Evolutionary conservation across 768 basidiomycete species (phyloP).

Genomic region (Podaxis mareebaensis): DNA sequence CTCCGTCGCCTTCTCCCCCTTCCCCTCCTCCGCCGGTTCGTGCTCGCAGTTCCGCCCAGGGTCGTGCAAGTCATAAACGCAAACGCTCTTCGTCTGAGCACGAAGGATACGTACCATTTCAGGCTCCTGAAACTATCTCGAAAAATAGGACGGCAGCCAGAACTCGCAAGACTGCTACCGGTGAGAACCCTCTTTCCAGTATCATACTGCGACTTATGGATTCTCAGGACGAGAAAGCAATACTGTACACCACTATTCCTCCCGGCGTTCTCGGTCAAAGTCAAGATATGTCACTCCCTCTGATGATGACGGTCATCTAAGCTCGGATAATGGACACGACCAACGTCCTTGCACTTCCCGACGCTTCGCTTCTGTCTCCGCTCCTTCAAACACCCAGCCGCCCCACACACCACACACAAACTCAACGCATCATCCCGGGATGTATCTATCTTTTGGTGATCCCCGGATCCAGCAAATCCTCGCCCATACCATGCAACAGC

Average conservation of each 20-base stretch:
- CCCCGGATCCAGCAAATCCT: slow-evolving; percentile 43
- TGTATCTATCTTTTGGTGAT: slow-evolving; percentile 36
- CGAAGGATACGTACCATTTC: background rate
- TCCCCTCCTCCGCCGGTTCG: background rate
- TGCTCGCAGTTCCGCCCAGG: background rate
- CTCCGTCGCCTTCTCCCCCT: background rate
- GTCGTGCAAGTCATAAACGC: slow-evolving; percentile 2
- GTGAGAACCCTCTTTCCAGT: background rate
- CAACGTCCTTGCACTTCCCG: background rate
- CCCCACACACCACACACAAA: slow-evolving; percentile 19
- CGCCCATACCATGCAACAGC: slow-evolving; percentile 44
- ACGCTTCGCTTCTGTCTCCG: slow-evolving; percentile 21
- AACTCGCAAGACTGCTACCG: background rate
- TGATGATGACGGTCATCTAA: background rate
- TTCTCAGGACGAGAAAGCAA: background rate
- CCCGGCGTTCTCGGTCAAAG: background rate
- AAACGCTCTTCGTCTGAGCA: slow-evolving; percentile 9
- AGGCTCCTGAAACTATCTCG: background rate
- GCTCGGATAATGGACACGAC: background rate
- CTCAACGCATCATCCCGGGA: slow-evolving; percentile 22
- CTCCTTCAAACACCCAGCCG: slow-evolving; percentile 23
- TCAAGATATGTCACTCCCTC: background rate
- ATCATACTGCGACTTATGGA: background rate
- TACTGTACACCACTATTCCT: background rate
- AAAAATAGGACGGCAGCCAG: background rate